A percentile compares a stretch with the other conserved stretches of the same genome.
Evolutionary conservation across 2,329 filamentous ascomycete genomes (phyloP).

Genomic region (Ilyonectria mors-panacis): DNA sequence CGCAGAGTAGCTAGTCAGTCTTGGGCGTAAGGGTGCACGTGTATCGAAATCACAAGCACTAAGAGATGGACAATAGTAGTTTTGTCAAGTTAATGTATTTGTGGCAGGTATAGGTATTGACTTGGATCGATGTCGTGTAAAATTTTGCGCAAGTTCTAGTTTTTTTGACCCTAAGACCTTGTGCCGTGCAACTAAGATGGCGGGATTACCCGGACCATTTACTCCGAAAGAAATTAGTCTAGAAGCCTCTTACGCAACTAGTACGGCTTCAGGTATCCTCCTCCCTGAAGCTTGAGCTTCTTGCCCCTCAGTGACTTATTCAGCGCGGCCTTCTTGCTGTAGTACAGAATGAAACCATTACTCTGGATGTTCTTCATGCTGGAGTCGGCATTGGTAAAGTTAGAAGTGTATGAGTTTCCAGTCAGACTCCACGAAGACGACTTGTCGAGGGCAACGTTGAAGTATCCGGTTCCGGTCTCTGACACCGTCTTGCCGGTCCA

Average conservation of each 20-base stretch:
- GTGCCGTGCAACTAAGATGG: neutral
- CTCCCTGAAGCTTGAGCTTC: neutral
- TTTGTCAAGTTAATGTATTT: neutral
- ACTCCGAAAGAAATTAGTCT: neutral
- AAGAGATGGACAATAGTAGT: neutral
- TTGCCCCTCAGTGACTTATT: neutral
- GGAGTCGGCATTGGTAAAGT: conserved; percentile 3
- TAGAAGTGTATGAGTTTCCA: conserved; percentile 1
- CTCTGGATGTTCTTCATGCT: conserved; percentile 3
- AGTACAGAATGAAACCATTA: conserved; percentile 7
- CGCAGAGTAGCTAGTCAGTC: neutral
- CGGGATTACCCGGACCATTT: neutral
- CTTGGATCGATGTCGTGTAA: neutral
- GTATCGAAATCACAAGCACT: neutral
- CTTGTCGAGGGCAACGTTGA: conserved; percentile 8
- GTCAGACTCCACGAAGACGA: conserved; percentile 7
- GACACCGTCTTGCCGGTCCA: conserved; percentile 9
- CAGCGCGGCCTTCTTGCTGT: neutral
- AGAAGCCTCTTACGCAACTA: neutral
- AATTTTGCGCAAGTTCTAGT: neutral
- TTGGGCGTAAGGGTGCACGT: neutral
- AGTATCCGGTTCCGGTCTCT: conserved; percentile 4
- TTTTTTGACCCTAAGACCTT: neutral
- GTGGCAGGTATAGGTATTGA: neutral
- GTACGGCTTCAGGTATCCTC: neutral